Evolutionary conservation across 1,284 basidiomycete species (phyloP), one percentile per base, ranked within the genome.

Genomic region (Ganoderma leucocontextum): DNA sequence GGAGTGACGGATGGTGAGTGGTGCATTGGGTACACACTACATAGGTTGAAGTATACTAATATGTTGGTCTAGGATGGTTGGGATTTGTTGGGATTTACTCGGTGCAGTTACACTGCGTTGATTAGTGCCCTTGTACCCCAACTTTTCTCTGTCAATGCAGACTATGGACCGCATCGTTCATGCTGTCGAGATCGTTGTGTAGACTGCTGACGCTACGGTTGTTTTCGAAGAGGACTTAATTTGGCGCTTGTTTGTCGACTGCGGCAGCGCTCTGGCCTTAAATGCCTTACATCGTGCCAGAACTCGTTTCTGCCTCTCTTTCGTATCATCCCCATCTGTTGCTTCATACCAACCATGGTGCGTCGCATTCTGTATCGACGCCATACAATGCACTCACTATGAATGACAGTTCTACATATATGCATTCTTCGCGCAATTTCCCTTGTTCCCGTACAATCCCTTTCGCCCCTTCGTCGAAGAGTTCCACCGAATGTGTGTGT

Each of bases 81-180:
- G 22, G 47, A 22, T 22, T 22, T 49, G 19, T 49, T 10, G 22
- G 22, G 47, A 25, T 41, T 41, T 41, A 41, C 13, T 41, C 41
- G 13, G 2, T 13, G 22, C 22, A 49, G 22, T 25, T n/a, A 12
- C 19, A 25, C n/a, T 25, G 22, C 7, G 22, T 49, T 49, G 9
- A 49, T 49, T 25, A 49, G 10, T 49, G 47, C 47, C 22, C 10
- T 25, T 49, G 47, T 49, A 49, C 47, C 47, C 47, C 10, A 10
- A 49, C 47, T 12, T 25, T 49, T 49, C 47, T 49, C 10, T 49
- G 47, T 49, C 47, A 49, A 49, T 49, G 47, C 22, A 49, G 47
- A 49, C 22, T 49, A 25, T 49, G 47, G 47, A 49, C 10, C 9
- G n/a, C 47, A 49, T 49, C 4, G 3, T 22, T 4, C 25, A 25